Evolutionary conservation across 2,329 filamentous ascomycete genomes (phyloP).

Genomic region (Epichloe sibirici): DNA sequence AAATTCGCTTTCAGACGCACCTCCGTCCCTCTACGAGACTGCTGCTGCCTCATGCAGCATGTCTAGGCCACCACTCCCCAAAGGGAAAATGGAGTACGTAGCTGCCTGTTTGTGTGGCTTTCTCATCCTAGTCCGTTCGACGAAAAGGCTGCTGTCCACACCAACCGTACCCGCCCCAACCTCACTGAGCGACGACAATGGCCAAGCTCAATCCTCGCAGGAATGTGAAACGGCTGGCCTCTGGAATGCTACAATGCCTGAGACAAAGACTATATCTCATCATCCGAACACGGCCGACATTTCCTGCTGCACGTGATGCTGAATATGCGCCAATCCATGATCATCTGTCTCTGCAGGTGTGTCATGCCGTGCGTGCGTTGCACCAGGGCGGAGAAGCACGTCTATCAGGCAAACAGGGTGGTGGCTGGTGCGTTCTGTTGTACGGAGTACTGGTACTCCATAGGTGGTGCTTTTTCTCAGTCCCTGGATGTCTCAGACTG

Average conservation of each 20-base stretch:
- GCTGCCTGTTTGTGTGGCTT: conserved; percentile 5
- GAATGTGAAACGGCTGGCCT: conserved; percentile 17
- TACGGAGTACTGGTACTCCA: not conserved
- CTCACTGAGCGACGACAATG: conserved; percentile 25
- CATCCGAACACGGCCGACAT: conserved; percentile 14
- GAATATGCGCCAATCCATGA: conserved; percentile 6
- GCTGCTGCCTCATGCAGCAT: not conserved
- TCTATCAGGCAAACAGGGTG: not conserved
- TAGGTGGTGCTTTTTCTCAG: conserved; percentile 4
- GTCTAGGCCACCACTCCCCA: not conserved
- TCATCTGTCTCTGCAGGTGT: conserved; percentile 9
- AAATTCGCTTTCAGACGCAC: not conserved
- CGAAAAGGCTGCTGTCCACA: conserved; percentile 1
- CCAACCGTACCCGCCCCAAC: conserved; percentile 12
- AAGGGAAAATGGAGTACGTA: not conserved
- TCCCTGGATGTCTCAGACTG: conserved; percentile 10
- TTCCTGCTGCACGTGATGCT: conserved; percentile 15
- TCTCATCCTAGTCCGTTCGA: not conserved
- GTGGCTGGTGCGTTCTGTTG: not conserved
- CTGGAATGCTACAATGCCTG: conserved; percentile 22
- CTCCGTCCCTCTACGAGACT: not conserved
- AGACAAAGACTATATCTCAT: conserved; percentile 24
- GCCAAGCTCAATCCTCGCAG: conserved; percentile 9
- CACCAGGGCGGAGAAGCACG: conserved; percentile 1
- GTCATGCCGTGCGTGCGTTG: conserved; percentile 3